Conservation (phyloP, 2,329 filamentous ascomycete genomes). For the Parastagonospora avenae region DNA sequence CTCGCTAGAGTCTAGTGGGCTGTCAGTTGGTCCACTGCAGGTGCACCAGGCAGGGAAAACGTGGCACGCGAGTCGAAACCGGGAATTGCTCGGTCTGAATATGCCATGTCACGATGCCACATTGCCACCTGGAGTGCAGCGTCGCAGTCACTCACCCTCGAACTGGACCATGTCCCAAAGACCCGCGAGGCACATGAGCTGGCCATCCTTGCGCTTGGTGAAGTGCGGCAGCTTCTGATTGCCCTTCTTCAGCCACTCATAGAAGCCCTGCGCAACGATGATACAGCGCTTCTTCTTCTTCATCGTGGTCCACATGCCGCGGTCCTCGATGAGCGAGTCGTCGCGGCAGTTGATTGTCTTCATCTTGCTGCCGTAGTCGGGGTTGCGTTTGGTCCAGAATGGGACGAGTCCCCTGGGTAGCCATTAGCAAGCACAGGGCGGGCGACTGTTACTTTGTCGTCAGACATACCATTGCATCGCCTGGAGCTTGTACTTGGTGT, state of each 20-base stretch:
- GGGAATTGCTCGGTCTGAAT: conserved; percentile 7
- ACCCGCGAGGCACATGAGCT: conserved; percentile 86
- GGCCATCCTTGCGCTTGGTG: conserved; percentile 78
- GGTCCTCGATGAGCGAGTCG: conserved; percentile 76
- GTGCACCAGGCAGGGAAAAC: conserved; percentile 21
- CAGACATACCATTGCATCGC: conserved; percentile 79
- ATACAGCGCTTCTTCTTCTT: conserved; percentile 88
- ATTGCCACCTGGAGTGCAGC: no score
- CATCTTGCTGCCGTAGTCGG: conserved; percentile 76
- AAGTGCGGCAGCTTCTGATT: conserved; percentile 87
- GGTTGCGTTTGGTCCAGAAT: conserved; percentile 87
- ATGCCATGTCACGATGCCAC: background rate
- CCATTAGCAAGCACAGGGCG: conserved; percentile 16
- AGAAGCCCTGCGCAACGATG: conserved; percentile 89
- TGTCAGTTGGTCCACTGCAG: conserved; percentile 27
- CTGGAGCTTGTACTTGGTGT: conserved; percentile 78
- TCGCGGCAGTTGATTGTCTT: conserved; percentile 95
- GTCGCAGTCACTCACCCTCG: conserved; percentile 60
- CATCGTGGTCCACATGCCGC: conserved; percentile 91
- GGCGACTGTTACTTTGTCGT: no score
- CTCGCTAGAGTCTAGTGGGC: conserved; percentile 60
- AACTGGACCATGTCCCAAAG: conserved; percentile 89
- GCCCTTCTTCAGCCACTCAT: conserved; percentile 88
- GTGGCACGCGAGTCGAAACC: conserved; percentile 23
- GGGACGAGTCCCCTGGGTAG: conserved; percentile 69